Base-by-base conservation (phyloP, 306 rosid species). In the Potentilla sterilis region DNA sequence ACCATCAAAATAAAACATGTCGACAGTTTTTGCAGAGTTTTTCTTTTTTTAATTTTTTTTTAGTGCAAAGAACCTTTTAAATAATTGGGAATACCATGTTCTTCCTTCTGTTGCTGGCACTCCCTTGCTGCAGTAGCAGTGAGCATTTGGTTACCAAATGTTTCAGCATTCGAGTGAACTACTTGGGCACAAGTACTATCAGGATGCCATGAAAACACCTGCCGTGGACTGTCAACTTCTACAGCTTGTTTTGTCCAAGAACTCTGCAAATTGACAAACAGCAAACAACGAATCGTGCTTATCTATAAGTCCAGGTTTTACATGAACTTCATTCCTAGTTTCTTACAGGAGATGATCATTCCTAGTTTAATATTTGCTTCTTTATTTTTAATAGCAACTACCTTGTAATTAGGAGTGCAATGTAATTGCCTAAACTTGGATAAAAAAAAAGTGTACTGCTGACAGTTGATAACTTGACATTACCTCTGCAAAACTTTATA, bases 181-280 rank as follows among this genome's bases (percentile, higher is more conserved):
- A 89, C 93, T 78, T 85, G 93, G 72, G 98, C 97, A 81, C 93
- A 93, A 28, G 92, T 93, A 86, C 97, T 89, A 80, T 89, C 97
- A 13, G 92, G 87, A 78, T 83, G 85, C 85, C 92, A 87, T 66
- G 83, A 81, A 75, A 86, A 91, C 34, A 57, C 81, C 41, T 86
- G 83, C 73, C 54, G 81, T n/a, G 93, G 90, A 82, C 97, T 89
- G 77, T 93, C 97, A 75, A 89, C 93, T 81, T 91, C 98, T 65
- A 88, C 85, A 68, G 90, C 92, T 77, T 81, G 90, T 79, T 89
- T 91, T 43, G 97, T 91, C 98, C 98, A 93, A 66, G 98, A 91
- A 83, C 97, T 86, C 98, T 93, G 86, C 78, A 88, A 62, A 83
- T 82, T 65, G 74, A 84, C 69, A 77, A 2, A 37, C 9, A 48